Base-by-base conservation (phyloP, 108 stramenopile genomes). In the Mediolabrus comicus region DNA sequence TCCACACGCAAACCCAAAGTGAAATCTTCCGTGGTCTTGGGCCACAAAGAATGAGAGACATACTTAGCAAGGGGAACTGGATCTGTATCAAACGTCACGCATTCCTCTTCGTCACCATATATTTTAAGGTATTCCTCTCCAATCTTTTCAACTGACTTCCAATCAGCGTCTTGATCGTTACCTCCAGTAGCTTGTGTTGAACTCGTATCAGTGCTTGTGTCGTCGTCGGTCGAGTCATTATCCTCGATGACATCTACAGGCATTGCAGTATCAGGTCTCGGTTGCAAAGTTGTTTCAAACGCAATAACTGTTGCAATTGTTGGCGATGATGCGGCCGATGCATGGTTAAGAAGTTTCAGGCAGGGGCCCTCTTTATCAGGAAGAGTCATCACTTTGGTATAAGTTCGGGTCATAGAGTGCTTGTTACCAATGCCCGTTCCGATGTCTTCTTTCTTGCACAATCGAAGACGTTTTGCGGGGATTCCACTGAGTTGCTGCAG, bases 1-100 rank as follows among this genome's bases (percentile, higher is more conserved):
- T 98, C 98, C n/a, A 97, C 91, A 13, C 98, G 84, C 39, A 91
- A 67, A 27, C 96, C 96, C 3, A 96, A 54, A 38, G 77, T 85
- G 24, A 97, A 67, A 24, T 95, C 96, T 59, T 81, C 43, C 28
- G 85, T 74, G 31, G 59, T 27, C 32, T 72, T 76, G 9, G 94
- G 94, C 94, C 94, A 95, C 9, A 89, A 71, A 76, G 85, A 87
- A 46, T 88, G 80, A 52, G 94, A 92, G 10, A 89, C 74, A 49
- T 79, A 87, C 73, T 86, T 91, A 9, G 94, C 81, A 7, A 95
- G 59, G 5, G 62, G 76, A 9, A 78, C 56, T 24, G 88, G 87
- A 39, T 92, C 80, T 0, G 89, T 89, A 62, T 95, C 94, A 55
- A 68, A 84, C 4, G 85, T 12, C 2, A 89, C 71, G 53, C 94